Evolutionary conservation across 768 basidiomycete species (phyloP).

Genomic region (Tremella yokohamensis): DNA sequence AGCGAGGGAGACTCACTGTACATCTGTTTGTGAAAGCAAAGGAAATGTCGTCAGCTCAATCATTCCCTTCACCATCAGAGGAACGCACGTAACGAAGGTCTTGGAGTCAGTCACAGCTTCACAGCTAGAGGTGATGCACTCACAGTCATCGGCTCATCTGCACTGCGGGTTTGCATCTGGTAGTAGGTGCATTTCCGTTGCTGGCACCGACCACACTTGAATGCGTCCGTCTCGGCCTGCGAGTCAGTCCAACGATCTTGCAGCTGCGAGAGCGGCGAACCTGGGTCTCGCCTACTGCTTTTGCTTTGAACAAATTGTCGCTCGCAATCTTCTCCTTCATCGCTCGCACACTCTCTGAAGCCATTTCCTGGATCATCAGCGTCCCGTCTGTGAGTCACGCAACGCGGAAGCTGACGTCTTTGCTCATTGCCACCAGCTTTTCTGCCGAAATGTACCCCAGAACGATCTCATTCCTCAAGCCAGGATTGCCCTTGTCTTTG

Average conservation of each 20-base stretch:
- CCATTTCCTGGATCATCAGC: slow-evolving; percentile 71
- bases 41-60: background rate
- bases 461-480: slow-evolving; percentile 76
- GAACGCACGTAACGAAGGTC: slow-evolving; percentile 81
- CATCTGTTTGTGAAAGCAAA: slow-evolving; percentile 13
- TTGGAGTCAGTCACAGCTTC: slow-evolving; percentile 37
- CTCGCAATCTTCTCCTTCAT: slow-evolving; percentile 76
- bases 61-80: background rate
- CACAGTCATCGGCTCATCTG: slow-evolving; percentile 98
- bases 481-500: slow-evolving; percentile 91
- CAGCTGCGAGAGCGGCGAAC: slow-evolving; percentile 15
- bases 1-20: slow-evolving; percentile 24
- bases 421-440: slow-evolving; percentile 73
- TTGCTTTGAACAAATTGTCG: slow-evolving; percentile 83
- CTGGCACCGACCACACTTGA: slow-evolving; percentile 94
- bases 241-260: slow-evolving; percentile 29
- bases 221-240: slow-evolving; percentile 91
- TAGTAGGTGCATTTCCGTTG: slow-evolving; percentile 76
- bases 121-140: slow-evolving; percentile 42
- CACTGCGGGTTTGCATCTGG: slow-evolving; percentile 94
- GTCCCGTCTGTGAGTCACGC: background rate
- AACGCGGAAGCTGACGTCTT: slow-evolving; percentile 59
- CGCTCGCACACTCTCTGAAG: slow-evolving; percentile 82
- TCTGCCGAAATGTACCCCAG: slow-evolving; percentile 70
- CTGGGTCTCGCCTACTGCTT: slow-evolving; percentile 70